phyloP scores from a whole-genome alignment of 2,329 filamentous ascomycete genomes.

The Orbilia quercus region DNA sequence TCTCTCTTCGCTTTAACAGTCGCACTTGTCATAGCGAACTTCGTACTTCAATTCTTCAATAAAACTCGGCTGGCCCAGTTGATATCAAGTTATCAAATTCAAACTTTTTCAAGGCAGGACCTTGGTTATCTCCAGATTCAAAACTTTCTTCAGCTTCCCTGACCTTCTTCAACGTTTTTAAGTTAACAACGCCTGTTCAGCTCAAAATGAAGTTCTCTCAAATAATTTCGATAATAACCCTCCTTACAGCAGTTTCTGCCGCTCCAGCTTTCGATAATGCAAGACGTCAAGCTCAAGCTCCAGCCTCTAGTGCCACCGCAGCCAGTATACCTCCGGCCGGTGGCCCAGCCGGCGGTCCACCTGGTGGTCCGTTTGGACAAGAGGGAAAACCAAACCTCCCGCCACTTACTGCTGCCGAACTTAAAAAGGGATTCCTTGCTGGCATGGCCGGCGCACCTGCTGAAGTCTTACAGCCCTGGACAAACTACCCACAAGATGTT shows the following conservation, averaged over 20 bases:
- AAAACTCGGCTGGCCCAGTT: too few species aligned
- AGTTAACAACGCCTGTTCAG: not conserved
- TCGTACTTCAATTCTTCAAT: too few species aligned
- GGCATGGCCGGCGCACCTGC: not conserved
- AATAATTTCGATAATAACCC: not conserved
- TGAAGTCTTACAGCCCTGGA: not conserved
- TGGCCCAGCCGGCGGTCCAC: not conserved
- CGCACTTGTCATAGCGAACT: too few species aligned
- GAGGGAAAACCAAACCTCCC: not conserved
- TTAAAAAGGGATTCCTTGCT: not conserved
- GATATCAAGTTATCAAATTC: too few species aligned
- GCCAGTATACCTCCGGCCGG: not conserved
- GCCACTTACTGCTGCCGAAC: not conserved
- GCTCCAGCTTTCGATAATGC: not conserved
- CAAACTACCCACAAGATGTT: conserved; percentile 1
- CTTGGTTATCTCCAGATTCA: too few species aligned
- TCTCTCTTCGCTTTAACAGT: too few species aligned
- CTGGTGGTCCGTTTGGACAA: not conserved
- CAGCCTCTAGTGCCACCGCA: not conserved
- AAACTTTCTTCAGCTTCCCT: too few species aligned
- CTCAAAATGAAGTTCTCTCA: conserved; percentile 19
- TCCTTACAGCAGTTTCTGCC: conserved; percentile 5
- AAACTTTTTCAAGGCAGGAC: too few species aligned
- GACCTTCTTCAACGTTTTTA: too few species aligned
- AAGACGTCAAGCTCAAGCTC: not conserved